phyloP scores from a whole-genome alignment of 176 grass and related monocot species.

The Juncus inflexus region DNA sequence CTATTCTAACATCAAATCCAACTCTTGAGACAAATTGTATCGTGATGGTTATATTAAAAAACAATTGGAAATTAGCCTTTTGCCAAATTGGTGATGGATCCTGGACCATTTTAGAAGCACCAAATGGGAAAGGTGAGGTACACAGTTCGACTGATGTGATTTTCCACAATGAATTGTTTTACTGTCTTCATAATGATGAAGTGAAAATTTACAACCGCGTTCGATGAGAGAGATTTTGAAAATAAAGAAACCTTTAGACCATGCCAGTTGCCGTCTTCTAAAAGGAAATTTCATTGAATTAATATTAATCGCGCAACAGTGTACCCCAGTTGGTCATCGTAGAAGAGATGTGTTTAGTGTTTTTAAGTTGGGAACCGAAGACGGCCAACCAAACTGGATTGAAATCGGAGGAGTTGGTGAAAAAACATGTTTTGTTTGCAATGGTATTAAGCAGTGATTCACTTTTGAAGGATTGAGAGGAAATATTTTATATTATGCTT shows the following conservation, averaged over 20 bases:
- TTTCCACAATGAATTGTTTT: slow-evolving; percentile 20
- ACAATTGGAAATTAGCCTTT: slow-evolving; percentile 24
- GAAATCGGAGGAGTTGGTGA: slow-evolving; percentile 10
- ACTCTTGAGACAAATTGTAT: slow-evolving; percentile 5
- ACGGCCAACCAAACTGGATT: background rate
- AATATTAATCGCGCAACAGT: slow-evolving; percentile 8
- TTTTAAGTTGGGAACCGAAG: background rate
- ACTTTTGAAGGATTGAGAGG: slow-evolving; percentile 13
- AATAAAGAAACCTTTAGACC: slow-evolving; percentile 15
- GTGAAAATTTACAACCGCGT: slow-evolving; percentile 6
- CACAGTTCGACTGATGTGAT: background rate
- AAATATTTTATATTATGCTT: slow-evolving; percentile 17
- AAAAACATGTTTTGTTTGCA: slow-evolving; percentile 24
- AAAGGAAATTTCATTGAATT: slow-evolving; percentile 9
- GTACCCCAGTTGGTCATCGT: background rate
- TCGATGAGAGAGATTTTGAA: background rate
- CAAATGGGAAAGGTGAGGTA: background rate
- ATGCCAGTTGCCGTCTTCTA: slow-evolving; percentile 12
- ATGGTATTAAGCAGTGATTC: slow-evolving; percentile 15
- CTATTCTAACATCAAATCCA: slow-evolving; percentile 9
- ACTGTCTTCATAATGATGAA: slow-evolving; percentile 18
- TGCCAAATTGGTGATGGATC: slow-evolving; percentile 22
- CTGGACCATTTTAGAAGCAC: slow-evolving; percentile 22
- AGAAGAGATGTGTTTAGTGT: slow-evolving; percentile 22
- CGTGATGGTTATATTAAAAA: slow-evolving; percentile 21